Base-by-base conservation (phyloP, 106 monocot genomes). In the Narthecium ossifragum region DNA sequence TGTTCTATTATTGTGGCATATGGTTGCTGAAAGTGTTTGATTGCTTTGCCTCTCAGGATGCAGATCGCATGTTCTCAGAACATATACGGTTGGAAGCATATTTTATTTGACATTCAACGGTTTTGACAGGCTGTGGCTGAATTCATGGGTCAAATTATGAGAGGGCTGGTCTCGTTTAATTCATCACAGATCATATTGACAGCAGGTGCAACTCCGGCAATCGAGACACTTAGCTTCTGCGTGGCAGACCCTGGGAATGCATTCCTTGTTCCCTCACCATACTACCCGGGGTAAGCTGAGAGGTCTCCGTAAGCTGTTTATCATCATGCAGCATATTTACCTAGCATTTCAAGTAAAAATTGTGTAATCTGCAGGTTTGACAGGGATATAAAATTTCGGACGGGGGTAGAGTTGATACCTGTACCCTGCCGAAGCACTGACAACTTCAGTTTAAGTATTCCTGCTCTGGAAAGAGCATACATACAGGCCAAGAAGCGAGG, bases 341-440 rank as follows among this genome's bases (percentile, higher is more conserved):
- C 5, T 21, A 49, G 14, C n/a, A 49, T 49, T 12, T 57, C 29
- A 11, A 22, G 5, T 57, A 21, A 57, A 34, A 34, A n/a, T 21
- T 29, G 28, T 36, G 21, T 20, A 34, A 57, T 57, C 48, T 66
- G 15, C 76, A 98, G 86, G 54, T 98, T 84, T 75, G 98, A 98
- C 50, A 66, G 84, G 60, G 91, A 98, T 61, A 74, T 98, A 62
- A 91, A 91, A 41, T 79, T 62, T 65, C 70, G 98, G 65, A 75
- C 76, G 46, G 87, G 98, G 3, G 53, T 98, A 37, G 98, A 98
- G 41, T 59, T 98, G 29, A 87, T 98, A 60, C 91, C 98, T 25
- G 84, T 91, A 57, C 90, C 87, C 45, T 98, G 98, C 56, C 84
- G 87, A 57, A 91, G 90, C 65, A 73, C 91, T 0, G 81, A 87